phyloP scores from a whole-genome alignment of 495 filamentous ascomycete species.

The Aspergillus heteromorphus region DNA sequence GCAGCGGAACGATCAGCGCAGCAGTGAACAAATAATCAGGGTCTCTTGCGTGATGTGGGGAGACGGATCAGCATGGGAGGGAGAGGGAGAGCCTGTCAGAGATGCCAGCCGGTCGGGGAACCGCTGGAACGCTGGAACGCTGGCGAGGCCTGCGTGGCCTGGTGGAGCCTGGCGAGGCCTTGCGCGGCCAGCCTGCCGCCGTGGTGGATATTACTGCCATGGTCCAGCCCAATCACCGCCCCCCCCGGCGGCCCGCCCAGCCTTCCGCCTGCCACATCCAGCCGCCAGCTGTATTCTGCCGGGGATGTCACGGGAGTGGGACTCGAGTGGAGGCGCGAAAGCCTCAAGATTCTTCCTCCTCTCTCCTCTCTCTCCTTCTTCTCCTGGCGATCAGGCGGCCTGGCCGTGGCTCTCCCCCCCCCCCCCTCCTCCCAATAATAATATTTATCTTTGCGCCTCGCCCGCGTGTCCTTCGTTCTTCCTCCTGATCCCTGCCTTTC shows the following conservation, averaged over 20 bases:
- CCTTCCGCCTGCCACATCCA: neutral
- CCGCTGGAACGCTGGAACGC: neutral
- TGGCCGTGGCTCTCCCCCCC: neutral
- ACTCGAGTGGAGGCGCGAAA: too few species aligned
- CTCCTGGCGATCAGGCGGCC: neutral
- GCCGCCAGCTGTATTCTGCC: neutral
- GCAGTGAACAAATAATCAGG: neutral
- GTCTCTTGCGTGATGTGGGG: neutral
- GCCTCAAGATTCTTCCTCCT: neutral
- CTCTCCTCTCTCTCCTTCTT: neutral
- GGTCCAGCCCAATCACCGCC: neutral
- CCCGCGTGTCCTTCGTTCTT: neutral
- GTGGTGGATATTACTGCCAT: neutral
- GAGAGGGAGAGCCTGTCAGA: neutral
- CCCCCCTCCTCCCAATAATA: neutral
- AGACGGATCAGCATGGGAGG: neutral
- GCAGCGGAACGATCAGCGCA: neutral
- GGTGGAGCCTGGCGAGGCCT: neutral
- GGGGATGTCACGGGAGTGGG: neutral
- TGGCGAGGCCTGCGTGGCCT: neutral
- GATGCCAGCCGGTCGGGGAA: neutral
- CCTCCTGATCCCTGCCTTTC: neutral
- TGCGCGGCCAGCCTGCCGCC: neutral
- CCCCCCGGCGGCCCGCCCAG: neutral
- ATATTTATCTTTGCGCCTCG: too few species aligned